These are phyloP conservation scores for Ophiosphaerella korrae DNA, from an alignment of 2,329 filamentous ascomycete genomes.

Conservation along the genomic window DNA sequence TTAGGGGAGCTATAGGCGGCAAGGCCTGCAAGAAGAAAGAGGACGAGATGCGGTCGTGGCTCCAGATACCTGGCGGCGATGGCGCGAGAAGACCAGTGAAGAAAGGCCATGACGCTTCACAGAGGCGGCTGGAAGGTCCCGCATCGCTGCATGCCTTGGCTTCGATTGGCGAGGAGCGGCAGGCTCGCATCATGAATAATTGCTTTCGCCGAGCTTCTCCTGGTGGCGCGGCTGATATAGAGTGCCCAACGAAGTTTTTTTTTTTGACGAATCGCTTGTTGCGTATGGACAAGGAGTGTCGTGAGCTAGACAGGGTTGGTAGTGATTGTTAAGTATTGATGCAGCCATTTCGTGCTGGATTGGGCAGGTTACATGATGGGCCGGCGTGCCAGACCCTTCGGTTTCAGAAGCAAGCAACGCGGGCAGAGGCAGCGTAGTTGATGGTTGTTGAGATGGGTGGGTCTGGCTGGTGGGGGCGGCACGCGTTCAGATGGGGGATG, in stretches of 20 bases:
- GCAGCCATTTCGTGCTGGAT: slow-evolving; percentile 18
- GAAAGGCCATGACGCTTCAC: too few species aligned
- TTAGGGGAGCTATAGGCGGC: background rate
- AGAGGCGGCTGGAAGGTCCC: too few species aligned
- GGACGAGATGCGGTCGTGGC: too few species aligned
- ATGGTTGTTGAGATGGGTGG: slow-evolving; percentile 18
- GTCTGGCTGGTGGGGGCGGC: slow-evolving; percentile 16
- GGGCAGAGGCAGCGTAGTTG: slow-evolving; percentile 11
- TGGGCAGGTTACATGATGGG: slow-evolving; percentile 30
- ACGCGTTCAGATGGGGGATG: slow-evolving; percentile 20
- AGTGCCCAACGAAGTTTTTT: background rate
- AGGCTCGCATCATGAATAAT: background rate
- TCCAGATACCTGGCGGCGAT: too few species aligned
- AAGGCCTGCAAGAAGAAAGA: too few species aligned
- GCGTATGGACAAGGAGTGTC: slow-evolving; percentile 3
- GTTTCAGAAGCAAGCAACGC: slow-evolving; percentile 25
- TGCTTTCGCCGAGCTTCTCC: slow-evolving; percentile 36
- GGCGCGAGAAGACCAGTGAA: too few species aligned
- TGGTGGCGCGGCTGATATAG: slow-evolving; percentile 1
- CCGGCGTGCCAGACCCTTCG: slow-evolving; percentile 11
- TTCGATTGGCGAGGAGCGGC: background rate
- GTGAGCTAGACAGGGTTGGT: slow-evolving; percentile 15
- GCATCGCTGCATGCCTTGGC: too few species aligned
- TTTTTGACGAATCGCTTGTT: background rate
- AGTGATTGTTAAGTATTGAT: slow-evolving; percentile 14